Evolutionary conservation across 1,284 basidiomycete species (phyloP), one percentile per base, ranked within the genome.

Genomic region (Ceratobasidium sp.): DNA sequence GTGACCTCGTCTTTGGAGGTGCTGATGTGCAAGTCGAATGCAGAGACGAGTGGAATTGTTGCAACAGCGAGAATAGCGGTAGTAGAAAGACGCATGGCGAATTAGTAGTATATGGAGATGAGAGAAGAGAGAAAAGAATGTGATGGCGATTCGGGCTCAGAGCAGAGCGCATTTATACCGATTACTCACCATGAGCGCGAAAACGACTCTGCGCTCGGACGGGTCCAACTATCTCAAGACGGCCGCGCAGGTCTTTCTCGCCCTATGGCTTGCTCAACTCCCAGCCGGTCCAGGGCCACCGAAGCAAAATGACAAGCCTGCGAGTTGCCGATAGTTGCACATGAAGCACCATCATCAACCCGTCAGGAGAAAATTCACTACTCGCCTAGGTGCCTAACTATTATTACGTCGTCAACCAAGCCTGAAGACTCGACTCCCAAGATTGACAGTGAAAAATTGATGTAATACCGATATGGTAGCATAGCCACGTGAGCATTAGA

Each of bases 81-180:
- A 26, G 48, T 14, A 36, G 57, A 58, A n/a, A 67, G 30, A 32
- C 64, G 64, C 64, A 67, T 67, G 32, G 23, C 26, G 32, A 58
- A 4, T 23, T 50, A 50, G 3, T 50, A 48, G 45, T 50, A 23
- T 4, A 46, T 26, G 48, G 9, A 6, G 43, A 50, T 28, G 48
- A 50, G 48, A 50, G 21, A 50, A 50, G 48, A 50, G 48, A 50
- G 48, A 28, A 50, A 50, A 18, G 48, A 50, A 50, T 50, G 48
- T 4, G 48, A 50, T 50, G 48, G 21, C 48, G 48, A 28, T 50
- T 50, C 21, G 18, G 48, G 4, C 48, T 26, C 48, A 50, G 48
- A 23, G 48, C 2, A 23, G 21, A 45, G 48, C 48, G 48, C 48
- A 50, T 50, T 50, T 50, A 50, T 50, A 50, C 48, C 6, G 23